Evolutionary conservation across 2,329 filamentous ascomycete genomes (phyloP), one percentile per base, ranked within the genome.

Genomic region (Diaporthe citrichinensis): DNA sequence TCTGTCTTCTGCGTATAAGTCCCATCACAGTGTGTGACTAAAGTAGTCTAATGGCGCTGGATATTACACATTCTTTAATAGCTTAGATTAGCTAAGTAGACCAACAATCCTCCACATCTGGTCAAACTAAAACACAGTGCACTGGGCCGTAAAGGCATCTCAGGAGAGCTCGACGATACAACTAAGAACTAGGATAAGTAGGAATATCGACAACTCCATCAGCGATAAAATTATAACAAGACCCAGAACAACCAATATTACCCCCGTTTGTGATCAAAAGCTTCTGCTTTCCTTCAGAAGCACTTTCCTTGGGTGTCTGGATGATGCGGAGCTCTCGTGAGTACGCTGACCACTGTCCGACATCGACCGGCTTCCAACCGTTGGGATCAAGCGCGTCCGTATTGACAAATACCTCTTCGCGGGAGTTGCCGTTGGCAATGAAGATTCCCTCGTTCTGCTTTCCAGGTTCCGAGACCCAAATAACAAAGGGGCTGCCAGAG

Each of bases 271-370:
- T 65, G 10, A 65, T 49, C 61, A 65, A 34, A 2, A 65, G 41
- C 25, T 65, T 65, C 41, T 49, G 17, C 10, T 49, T 65, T 4
- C 61, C 61, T 5, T 3, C 61, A 8, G 61, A 31, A 1, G 61
- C 41, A 65, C 39, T 65, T 12, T 17, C 41, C 15, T 31, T 10
- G 20, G 61, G 61, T 49, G 61, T 65, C 9, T 65, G 17, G 61
- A 65, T 65, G 41, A 65, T 65, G 17, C 61, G 61, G 8, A 65
- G 25, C n/a, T 65, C 61, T 65, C 61, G 25, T n/a, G 61, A 65
- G 17, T 65, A 65, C 9, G 61, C 61, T 15, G 61, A 65, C 61
- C 61, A 65, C 41, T 65, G 61, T 23, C 61, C 61, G 6, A 65
- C 61, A 49, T 65, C 17, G 4, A 65, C 17, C 25, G 61, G 25